phyloP scores from a whole-genome alignment of 2,329 filamentous ascomycete species.

The Sporothrix humicola region DNA sequence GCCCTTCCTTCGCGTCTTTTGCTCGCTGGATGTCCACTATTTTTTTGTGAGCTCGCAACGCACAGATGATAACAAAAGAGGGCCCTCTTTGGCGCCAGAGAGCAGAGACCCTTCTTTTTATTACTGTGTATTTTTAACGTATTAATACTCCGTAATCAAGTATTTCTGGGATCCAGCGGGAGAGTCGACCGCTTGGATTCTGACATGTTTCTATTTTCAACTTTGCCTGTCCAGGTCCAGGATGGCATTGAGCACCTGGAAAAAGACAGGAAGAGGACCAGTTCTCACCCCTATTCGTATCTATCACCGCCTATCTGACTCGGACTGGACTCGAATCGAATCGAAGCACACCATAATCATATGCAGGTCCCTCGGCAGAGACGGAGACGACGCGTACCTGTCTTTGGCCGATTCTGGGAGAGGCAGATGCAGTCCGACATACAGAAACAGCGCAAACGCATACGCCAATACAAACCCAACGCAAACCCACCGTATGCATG shows the following conservation, averaged over 20 bases:
- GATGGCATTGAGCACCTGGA: too few relatives aligned
- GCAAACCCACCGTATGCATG: slow-evolving; percentile 16
- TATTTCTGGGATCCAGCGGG: not conserved
- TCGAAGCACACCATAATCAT: not conserved
- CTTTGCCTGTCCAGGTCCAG: not conserved
- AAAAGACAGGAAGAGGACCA: too few relatives aligned
- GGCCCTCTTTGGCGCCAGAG: not conserved
- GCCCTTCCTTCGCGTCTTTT: slow-evolving; percentile 3
- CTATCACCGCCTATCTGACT: not conserved
- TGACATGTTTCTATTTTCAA: slow-evolving; percentile 23
- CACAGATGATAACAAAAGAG: slow-evolving; percentile 19
- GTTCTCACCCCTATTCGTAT: not conserved
- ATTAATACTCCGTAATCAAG: too few relatives aligned
- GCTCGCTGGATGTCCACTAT: not conserved
- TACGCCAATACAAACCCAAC: too few relatives aligned
- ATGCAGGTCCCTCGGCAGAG: slow-evolving; percentile 5
- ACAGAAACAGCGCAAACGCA: not conserved
- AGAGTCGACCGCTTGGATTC: not conserved
- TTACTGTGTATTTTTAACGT: not conserved
- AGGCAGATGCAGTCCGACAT: not conserved
- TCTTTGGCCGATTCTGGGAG: not conserved
- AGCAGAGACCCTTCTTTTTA: too few relatives aligned
- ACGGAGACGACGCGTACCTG: slow-evolving; percentile 6
- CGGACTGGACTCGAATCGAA: not conserved
- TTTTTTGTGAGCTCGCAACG: not conserved